phyloP scores from a whole-genome alignment of 1,284 basidiomycete genomes.

The Trichosporon sp. region DNA sequence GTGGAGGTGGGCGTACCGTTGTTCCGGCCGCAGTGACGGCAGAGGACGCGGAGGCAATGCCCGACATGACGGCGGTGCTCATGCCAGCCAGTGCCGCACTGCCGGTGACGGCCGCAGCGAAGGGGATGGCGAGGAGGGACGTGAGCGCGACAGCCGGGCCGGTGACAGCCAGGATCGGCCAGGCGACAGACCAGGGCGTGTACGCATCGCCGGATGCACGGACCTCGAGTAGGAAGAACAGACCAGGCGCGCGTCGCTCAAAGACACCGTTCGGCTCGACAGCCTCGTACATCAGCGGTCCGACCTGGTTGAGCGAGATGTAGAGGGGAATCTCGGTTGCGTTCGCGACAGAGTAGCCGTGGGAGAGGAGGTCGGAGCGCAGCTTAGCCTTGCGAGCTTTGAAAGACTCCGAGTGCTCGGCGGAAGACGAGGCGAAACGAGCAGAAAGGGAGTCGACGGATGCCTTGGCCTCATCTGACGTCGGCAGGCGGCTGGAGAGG shows the following conservation, averaged over 20 bases:
- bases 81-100: conserved; percentile 6
- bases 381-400: neutral
- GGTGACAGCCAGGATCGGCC: conserved; percentile 16
- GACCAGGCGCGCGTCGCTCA: neutral
- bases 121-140: neutral
- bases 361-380: conserved; percentile 1
- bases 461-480: neutral
- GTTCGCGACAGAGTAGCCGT: conserved; percentile 13
- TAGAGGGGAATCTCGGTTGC: conserved; percentile 17
- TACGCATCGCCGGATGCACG: neutral
- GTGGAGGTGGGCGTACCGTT: neutral
- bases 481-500: neutral
- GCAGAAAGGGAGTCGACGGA: conserved; percentile 7
- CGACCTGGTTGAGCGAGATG: conserved; percentile 19
- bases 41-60: neutral
- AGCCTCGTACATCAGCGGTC: conserved; percentile 17
- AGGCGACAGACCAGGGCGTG: conserved; percentile 17
- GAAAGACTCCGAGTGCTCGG: neutral
- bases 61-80: neutral
- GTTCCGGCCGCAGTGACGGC: conserved; percentile 1
- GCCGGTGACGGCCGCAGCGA: conserved; percentile 11
- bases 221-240: conserved; percentile 15
- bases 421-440: neutral
- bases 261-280: conserved; percentile 13
- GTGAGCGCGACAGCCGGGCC: conserved; percentile 11